Evolutionary conservation across 768 basidiomycete species (phyloP), one percentile per base, ranked within the genome.

Genomic region (Fomitopsis pulvina): DNA sequence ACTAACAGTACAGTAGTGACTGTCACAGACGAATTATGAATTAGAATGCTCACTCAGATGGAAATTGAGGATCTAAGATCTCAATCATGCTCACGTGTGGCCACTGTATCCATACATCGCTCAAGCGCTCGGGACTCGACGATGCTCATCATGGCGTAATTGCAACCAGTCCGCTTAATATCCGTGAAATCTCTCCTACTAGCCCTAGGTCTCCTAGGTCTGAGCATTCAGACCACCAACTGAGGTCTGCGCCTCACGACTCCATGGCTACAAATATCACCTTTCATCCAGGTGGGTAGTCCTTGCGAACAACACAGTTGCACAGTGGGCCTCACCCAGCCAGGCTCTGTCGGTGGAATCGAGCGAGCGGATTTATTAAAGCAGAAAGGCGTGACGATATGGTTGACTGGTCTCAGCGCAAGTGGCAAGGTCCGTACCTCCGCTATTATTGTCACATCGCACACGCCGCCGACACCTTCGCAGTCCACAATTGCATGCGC

Each of bases 401-500:
- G 96, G 96, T 69, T 99, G 52, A 99, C 96, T 6, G 96, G 96
- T 5, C 79, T 98, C 16, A 93, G 91, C 60, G 94, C 88, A 6
- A 92, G 89, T 63, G 94, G 94, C 45, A 97, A 96, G 80, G 93
- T 91, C 37, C 47, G 71, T 46, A 7, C 7, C 12, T n/a, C n/a
- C 46, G 0, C 10, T 27, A 46, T 25, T 18, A 16, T 20, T 18
- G 22, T 25, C 26, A 18, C 22, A 27, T 5, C 20, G 38, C 10
- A 4, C 47, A 21, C 24, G 12, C 40, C 27, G 14, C 29, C 38
- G 37, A n/a, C 32, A 14, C 14, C 45, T 49, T 26, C 27, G 24
- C 64, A 98, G 92, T 97, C 93, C 5, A 98, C 95, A 24, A 90
- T 99, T 57, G 96, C 91, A 4, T 95, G 92, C 60, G 96, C 96